Conservation (phyloP, 2,329 filamentous ascomycete species). For the Fusarium algeriense region DNA sequence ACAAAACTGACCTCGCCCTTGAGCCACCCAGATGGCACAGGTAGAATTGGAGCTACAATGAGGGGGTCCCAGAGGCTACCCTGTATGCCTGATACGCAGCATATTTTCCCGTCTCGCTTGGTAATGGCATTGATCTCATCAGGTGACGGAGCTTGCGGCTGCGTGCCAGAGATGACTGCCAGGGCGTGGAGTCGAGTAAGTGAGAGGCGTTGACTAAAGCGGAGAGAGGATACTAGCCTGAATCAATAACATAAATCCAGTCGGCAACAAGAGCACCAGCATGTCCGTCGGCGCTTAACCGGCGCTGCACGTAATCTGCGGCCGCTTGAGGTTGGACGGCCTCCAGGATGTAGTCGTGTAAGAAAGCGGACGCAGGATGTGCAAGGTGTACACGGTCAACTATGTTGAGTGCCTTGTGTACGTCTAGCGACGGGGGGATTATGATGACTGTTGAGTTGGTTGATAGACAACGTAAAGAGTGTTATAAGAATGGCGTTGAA, state of each 20-base stretch:
- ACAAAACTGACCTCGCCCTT: background rate
- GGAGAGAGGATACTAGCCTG: background rate
- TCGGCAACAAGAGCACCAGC: background rate
- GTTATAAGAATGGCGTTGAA: rapidly evolving
- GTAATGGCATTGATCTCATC: background rate
- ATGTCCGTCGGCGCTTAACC: background rate
- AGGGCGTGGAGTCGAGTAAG: rapidly evolving
- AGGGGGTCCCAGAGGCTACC: background rate
- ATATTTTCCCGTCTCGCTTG: background rate
- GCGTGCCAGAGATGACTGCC: background rate
- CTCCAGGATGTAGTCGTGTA: background rate
- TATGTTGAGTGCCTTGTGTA: background rate
- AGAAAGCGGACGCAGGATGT: rapidly evolving
- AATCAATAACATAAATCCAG: background rate
- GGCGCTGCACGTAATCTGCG: background rate
- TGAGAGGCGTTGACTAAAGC: rapidly evolving
- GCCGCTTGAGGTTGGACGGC: rapidly evolving
- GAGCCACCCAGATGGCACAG: background rate
- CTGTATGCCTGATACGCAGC: rapidly evolving
- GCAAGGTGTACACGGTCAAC: background rate
- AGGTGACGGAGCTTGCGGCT: rapidly evolving
- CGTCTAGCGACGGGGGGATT: background rate
- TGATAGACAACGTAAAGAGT: rapidly evolving
- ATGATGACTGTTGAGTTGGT: rapidly evolving
- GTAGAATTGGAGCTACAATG: background rate